A percentile compares a stretch with the other conserved stretches of the same genome.
Evolutionary conservation across 768 basidiomycete genomes (phyloP).

Genomic region (Hirschioporus abietinus): DNA sequence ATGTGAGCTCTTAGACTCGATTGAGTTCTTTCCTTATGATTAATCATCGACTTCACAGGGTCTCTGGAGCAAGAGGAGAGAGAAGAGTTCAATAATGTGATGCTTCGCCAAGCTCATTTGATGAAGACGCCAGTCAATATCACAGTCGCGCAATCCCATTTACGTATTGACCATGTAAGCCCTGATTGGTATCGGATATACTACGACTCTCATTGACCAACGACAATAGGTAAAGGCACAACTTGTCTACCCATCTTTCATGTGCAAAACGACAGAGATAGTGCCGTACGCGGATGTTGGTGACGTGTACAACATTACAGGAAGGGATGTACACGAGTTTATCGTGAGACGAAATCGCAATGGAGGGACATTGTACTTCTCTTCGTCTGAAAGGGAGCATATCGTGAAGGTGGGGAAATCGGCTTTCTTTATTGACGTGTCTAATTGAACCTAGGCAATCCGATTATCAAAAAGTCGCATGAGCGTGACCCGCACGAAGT

Average conservation of each 20-base stretch:
- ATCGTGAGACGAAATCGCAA: constrained; percentile 71
- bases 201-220: neutral
- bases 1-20: neutral
- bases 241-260: constrained; percentile 58
- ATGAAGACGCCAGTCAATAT: constrained; percentile 69
- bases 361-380: constrained; percentile 70
- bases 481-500: constrained; percentile 45
- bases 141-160: constrained; percentile 60
- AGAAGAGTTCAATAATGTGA: constrained; percentile 54
- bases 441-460: constrained; percentile 44
- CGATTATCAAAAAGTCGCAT: constrained; percentile 70
- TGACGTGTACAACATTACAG: constrained; percentile 81
- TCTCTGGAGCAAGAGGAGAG: constrained; percentile 55
- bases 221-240: constrained; percentile 56
- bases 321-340: constrained; percentile 68
- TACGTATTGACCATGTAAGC: constrained; percentile 72
- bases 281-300: constrained; percentile 76
- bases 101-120: constrained; percentile 59
- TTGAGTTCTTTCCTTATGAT: neutral
- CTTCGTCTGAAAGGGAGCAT: constrained; percentile 59
- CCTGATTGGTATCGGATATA: neutral
- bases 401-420: constrained; percentile 59
- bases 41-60: constrained; percentile 29
- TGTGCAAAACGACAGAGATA: constrained; percentile 78
- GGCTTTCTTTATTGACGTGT: constrained; percentile 6